These are phyloP conservation scores for Tripterygium wilfordii DNA, from an alignment of 177 flowering plant species.

Conservation along the genomic window DNA sequence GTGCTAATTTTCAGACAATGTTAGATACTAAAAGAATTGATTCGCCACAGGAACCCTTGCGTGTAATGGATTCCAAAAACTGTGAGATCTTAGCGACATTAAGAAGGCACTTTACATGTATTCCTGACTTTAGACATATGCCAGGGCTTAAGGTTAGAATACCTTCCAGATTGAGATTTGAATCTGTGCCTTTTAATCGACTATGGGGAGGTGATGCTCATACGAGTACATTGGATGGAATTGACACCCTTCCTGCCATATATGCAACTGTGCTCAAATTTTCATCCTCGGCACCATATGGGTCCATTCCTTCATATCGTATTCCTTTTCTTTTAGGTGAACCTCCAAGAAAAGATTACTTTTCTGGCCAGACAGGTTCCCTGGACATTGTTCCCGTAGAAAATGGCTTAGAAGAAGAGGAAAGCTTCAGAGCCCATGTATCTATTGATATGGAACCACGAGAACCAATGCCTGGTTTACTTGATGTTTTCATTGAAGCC, in stretches of 20 bases:
- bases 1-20: conserved; percentile 15
- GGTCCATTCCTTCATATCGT: conserved; percentile 61
- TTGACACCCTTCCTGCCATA: conserved; percentile 65
- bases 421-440: conserved; percentile 43
- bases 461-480: conserved; percentile 84
- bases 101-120: conserved; percentile 71
- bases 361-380: conserved; percentile 17
- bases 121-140: conserved; percentile 85
- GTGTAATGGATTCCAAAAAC: conserved; percentile 81
- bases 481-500: conserved; percentile 71
- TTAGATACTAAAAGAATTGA: conserved; percentile 25
- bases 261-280: conserved; percentile 79
- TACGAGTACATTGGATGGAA: conserved; percentile 20
- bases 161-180: conserved; percentile 60
- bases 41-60: conserved; percentile 47
- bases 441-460: conserved; percentile 74
- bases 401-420: conserved; percentile 33
- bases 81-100: conserved; percentile 54
- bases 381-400: conserved; percentile 55
- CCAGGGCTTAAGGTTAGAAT: conserved; percentile 70
- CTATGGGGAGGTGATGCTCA: conserved; percentile 40
- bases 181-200: conserved; percentile 58
- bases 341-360: conserved; percentile 22
- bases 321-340: conserved; percentile 86
- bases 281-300: conserved; percentile 84